Evolutionary conservation across 1,284 basidiomycete species (phyloP), one percentile per base, ranked within the genome.

Genomic region (Microbotryomycetes sp.): DNA sequence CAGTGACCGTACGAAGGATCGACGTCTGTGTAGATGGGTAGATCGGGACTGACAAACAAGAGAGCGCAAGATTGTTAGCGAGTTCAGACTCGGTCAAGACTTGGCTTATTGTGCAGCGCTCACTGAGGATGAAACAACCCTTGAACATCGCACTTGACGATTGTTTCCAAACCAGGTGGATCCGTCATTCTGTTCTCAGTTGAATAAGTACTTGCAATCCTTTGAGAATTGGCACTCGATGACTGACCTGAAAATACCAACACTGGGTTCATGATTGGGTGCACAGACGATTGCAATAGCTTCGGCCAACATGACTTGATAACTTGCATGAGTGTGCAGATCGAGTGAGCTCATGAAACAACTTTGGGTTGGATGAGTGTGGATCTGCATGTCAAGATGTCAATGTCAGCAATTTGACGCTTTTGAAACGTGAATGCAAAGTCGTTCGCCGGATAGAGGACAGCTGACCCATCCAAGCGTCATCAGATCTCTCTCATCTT

Each of bases 211-310:
- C 87, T 2, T 89, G n/a, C n/a, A n/a, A n/a, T n/a, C 88, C 59
- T 60, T 46, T n/a, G 16, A 29, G 22, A 50, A 19, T 23, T 6
- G 15, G 2, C 4, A 42, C 36, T 42, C 36, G 9, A 29, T 49
- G 16, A 59, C 26, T 62, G 45, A 58, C 50, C 58, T 56, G 51
- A 59, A 50, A 42, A 46, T 60, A 6, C 68, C 54, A 36, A 45
- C 45, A 16, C 16, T 23, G 2, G 89, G 90, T 25, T 81, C 83
- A 2, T 83, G 84, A 58, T 82, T 82, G 0, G 90, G 91, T 2
- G 89, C 88, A 71, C 89, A 92, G 15, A 93, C 91, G 51, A 93
- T 88, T 0, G 91, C 91, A 70, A 93, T 88, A 0, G 89, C 89
- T 74, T 93, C 91, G 0, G 87, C 87, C 3, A 93, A 80, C 84